These are phyloP conservation scores for Tricholoma furcatifolium DNA, from an alignment of 768 basidiomycete species.

Conservation along the genomic window DNA sequence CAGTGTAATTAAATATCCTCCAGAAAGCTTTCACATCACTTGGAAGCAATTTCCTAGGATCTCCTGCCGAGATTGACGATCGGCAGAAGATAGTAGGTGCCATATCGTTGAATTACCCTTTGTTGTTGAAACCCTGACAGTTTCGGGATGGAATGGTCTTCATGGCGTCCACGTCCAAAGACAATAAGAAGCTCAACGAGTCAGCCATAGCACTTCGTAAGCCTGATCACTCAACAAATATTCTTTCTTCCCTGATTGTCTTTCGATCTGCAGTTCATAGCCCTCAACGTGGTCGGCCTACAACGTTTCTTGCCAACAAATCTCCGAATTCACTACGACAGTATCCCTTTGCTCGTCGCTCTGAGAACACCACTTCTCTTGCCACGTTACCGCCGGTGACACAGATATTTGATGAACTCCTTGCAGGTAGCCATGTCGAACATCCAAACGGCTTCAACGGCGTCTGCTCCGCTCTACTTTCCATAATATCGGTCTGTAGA, in stretches of 20 bases:
- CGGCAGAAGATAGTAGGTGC: slow-evolving; percentile 7
- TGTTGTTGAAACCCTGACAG: not conserved
- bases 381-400: not conserved
- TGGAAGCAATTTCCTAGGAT: slow-evolving; percentile 1
- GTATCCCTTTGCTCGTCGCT: slow-evolving; percentile 6
- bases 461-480: slow-evolving; percentile 9
- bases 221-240: not conserved
- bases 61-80: slow-evolving; percentile 8
- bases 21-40: slow-evolving; percentile 7
- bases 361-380: not conserved
- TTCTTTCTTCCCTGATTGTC: not conserved
- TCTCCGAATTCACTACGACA: not conserved
- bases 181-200: slow-evolving; percentile 11
- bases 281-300: slow-evolving; percentile 2
- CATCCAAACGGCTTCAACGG: slow-evolving; percentile 17
- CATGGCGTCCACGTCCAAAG: slow-evolving; percentile 5
- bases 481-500: slow-evolving; percentile 13
- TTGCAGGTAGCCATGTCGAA: not conserved
- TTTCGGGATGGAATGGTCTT: slow-evolving; percentile 9
- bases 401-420: slow-evolving; percentile 7
- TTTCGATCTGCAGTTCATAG: slow-evolving; percentile 6
- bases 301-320: not conserved
- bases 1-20: not conserved
- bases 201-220: slow-evolving; percentile 14
- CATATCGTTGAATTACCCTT: not conserved